Conservation (phyloP, 1,139 yeast genomes). For the Hyphopichia wangnamkhiaoensis region DNA sequence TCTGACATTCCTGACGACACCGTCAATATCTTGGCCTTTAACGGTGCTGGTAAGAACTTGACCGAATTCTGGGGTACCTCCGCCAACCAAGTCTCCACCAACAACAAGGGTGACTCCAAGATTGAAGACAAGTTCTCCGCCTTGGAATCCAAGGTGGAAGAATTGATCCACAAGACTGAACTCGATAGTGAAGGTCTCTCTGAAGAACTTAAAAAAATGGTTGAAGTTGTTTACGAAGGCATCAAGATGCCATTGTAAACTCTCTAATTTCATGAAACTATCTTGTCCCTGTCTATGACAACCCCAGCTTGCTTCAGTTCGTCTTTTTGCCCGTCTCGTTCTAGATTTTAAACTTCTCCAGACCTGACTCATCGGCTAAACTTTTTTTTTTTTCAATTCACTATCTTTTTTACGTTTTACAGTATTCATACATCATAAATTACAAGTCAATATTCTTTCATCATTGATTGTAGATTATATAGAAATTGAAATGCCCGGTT, state of each 20-base stretch:
- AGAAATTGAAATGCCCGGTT: too few species aligned
- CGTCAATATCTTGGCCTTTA: constrained; percentile 86
- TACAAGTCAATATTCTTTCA: too few species aligned
- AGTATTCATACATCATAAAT: too few species aligned
- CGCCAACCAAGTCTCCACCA: constrained; percentile 4
- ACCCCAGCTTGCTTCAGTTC: background rate
- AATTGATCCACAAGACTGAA: constrained; percentile 19
- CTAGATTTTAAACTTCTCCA: too few species aligned
- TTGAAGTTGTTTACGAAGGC: constrained; percentile 21
- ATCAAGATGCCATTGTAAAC: background rate
- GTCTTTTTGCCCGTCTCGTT: too few species aligned
- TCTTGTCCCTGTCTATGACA: too few species aligned
- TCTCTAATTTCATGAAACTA: background rate
- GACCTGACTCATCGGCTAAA: too few species aligned
- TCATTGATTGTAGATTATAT: too few species aligned
- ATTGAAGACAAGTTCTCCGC: constrained; percentile 1
- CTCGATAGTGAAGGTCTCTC: constrained; percentile 19
- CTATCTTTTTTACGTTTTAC: too few species aligned
- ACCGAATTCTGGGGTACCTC: constrained; percentile 63
- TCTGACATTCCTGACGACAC: constrained; percentile 77
- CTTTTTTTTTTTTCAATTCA: too few species aligned
- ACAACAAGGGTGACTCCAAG: constrained; percentile 9
- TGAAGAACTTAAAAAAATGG: constrained; percentile 18
- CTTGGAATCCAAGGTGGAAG: constrained; percentile 19
- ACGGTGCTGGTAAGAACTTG: constrained; percentile 88